Evolutionary conservation across 2,329 filamentous ascomycete species (phyloP), one percentile per base, ranked within the genome.

Genomic region (Cylindrodendrum hubeiense): DNA sequence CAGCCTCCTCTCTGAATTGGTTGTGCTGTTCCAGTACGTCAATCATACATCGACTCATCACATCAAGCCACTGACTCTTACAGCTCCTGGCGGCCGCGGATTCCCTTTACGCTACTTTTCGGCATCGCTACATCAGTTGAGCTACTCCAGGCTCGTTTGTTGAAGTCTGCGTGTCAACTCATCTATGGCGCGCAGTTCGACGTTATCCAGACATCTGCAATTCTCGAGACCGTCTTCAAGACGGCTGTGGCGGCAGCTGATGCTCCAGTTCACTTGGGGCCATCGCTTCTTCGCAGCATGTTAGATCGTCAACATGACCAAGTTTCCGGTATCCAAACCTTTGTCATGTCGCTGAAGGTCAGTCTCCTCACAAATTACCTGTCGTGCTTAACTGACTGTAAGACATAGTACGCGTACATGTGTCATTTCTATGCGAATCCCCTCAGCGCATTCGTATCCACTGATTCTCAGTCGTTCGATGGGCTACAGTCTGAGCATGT

Each of bases 51-150:
- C 12, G 5, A 13, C 15, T 21, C 34, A n/a, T 33, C 17, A n/a
- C 21, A 44, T 33, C 10, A 19, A 24, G 58, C 33, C 51, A 46
- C 56, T 72, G 84, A 87, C 66, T 28, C 1, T 24, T n/a, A 30
- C 55, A 81, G 80, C 62, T 84, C 83, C 4, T 96, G 93, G 92
- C 86, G 88, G 9, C 88, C 92, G 69, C 90, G 91, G 24, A 92
- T 96, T 50, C 91, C 91, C 0, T 94, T 96, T 68, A 88, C 92
- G 1, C 82, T 94, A 1, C 82, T 97, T 1, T 93, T 96, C 72
- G 93, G 93, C 44, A 87, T 97, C 60, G 93, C 93, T 28, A 96
- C 93, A 0, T 95, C 93, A 2, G 88, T 94, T 34, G 92, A 95
- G 68, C 87, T 93, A 34, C 90, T 96, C 65, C 91, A 94, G 75